Percentiles rank a stretch among this genome's conserved stretches.
Evolutionary conservation across 768 basidiomycete species (phyloP).

Genomic region (Boletus bicolor): DNA sequence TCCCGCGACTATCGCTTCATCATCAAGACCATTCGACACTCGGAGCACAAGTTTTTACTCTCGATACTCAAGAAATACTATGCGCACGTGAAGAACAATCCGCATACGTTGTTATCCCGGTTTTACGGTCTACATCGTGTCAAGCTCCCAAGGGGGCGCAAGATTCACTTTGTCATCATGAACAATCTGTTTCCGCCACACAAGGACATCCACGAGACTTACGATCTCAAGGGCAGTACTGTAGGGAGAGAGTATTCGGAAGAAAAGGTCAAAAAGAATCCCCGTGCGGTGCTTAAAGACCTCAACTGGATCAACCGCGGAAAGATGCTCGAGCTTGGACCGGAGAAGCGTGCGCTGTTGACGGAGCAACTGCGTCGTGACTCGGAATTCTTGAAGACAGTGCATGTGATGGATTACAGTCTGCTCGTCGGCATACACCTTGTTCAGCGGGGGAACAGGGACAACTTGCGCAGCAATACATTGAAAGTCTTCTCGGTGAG

Average conservation of each 20-base stretch:
- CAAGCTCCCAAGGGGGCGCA: conserved; percentile 87
- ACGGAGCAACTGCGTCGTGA: conserved; percentile 90
- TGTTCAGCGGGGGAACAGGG: conserved; percentile 84
- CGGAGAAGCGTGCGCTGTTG: conserved; percentile 88
- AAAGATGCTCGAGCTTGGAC: conserved; percentile 83
- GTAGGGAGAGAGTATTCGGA: conserved; percentile 87
- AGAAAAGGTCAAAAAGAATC: conserved; percentile 72
- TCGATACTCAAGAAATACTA: conserved; percentile 82
- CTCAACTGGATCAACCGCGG: conserved; percentile 90
- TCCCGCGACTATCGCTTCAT: conserved; percentile 98
- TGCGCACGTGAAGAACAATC: conserved; percentile 81
- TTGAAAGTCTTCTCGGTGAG: conserved; percentile 89
- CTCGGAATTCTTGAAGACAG: conserved; percentile 73
- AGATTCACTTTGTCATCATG: conserved; percentile 99
- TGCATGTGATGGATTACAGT: conserved; percentile 96
- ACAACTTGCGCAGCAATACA: conserved; percentile 87
- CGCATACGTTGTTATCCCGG: conserved; percentile 88
- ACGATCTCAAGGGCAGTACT: conserved; percentile 93
- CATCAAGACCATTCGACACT: conserved; percentile 97
- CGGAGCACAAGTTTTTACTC: conserved; percentile 91
- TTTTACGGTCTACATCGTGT: conserved; percentile 98
- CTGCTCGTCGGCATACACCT: conserved; percentile 93
- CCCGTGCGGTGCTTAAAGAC: conserved; percentile 90
- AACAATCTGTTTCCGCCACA: conserved; percentile 99
- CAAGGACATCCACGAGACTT: conserved; percentile 96